phyloP scores from a whole-genome alignment of 2,329 filamentous ascomycete species.

The Arthrobotrys sinensis region DNA sequence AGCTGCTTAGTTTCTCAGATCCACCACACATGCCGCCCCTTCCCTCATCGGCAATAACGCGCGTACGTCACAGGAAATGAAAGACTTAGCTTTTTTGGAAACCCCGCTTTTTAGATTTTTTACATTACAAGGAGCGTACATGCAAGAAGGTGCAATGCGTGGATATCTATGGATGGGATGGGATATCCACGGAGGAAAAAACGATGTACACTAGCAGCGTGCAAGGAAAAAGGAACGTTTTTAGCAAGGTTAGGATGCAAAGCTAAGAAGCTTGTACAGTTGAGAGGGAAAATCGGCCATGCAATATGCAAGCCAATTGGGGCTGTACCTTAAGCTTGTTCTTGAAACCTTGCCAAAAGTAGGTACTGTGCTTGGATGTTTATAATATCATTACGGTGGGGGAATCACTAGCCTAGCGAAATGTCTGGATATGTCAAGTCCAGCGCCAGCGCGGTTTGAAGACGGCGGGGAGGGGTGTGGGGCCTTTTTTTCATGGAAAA shows the following conservation, averaged over 20 bases:
- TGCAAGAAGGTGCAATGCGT: background rate
- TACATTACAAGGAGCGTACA: background rate
- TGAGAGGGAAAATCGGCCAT: conserved; percentile 20
- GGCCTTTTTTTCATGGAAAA: conserved; percentile 4
- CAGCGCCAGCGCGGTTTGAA: conserved; percentile 17
- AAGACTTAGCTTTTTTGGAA: conserved; percentile 3
- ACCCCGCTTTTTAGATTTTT: conserved; percentile 25
- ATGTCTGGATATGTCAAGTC: conserved; percentile 41
- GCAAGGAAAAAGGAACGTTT: conserved; percentile 24
- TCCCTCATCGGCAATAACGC: conserved; percentile 52
- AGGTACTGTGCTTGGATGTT: conserved; percentile 18
- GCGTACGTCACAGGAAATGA: conserved; percentile 40
- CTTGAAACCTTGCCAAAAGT: conserved; percentile 46
- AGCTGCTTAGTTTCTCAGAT: background rate
- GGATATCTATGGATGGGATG: conserved; percentile 23
- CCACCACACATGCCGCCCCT: conserved; percentile 1
- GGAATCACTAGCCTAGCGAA: background rate
- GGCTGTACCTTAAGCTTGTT: conserved; percentile 56
- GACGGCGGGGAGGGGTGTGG: conserved; percentile 21
- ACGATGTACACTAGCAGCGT: background rate
- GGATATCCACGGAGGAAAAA: conserved; percentile 53
- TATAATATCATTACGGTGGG: conserved; percentile 13
- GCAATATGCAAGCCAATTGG: conserved; percentile 60
- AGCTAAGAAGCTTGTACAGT: conserved; percentile 28
- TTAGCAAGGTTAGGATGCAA: conserved; percentile 19